Conservation (phyloP, 2,329 filamentous ascomycete species). For the Aspergillus novoparasiticus region DNA sequence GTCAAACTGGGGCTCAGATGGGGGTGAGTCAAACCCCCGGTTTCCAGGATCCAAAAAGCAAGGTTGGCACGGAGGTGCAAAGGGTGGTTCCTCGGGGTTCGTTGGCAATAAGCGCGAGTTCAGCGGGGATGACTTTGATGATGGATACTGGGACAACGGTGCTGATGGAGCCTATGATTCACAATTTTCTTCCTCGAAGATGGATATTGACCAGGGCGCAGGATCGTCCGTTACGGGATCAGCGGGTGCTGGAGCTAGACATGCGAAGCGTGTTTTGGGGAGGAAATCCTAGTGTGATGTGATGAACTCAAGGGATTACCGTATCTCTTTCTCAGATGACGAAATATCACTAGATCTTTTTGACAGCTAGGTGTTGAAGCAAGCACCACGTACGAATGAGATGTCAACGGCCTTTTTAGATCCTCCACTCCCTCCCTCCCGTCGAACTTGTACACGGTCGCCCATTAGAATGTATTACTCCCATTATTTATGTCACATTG, state of each 20-base stretch:
- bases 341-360: not conserved
- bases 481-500: conserved; percentile 10
- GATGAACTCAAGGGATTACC: not conserved
- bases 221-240: conserved; percentile 27
- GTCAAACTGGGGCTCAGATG: conserved; percentile 34
- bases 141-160: conserved; percentile 39
- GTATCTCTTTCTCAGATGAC: conserved; percentile 1
- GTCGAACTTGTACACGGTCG: too few species aligned
- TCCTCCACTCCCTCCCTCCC: too few species aligned
- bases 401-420: not conserved
- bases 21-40: not conserved
- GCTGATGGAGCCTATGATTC: conserved; percentile 31
- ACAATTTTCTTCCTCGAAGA: conserved; percentile 31
- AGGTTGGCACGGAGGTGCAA: conserved; percentile 14
- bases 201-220: conserved; percentile 44
- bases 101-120: conserved; percentile 46
- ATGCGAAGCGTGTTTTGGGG: conserved; percentile 41
- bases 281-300: conserved; percentile 33
- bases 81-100: conserved; percentile 8
- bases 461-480: not conserved
- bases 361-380: not conserved
- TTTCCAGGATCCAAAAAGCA: conserved; percentile 11
- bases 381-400: not conserved
- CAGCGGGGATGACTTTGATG: conserved; percentile 39
- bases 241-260: conserved; percentile 25